Evolutionary conservation across 495 filamentous ascomycete species (phyloP).

Genomic region (Beverwykella pulmonaria): DNA sequence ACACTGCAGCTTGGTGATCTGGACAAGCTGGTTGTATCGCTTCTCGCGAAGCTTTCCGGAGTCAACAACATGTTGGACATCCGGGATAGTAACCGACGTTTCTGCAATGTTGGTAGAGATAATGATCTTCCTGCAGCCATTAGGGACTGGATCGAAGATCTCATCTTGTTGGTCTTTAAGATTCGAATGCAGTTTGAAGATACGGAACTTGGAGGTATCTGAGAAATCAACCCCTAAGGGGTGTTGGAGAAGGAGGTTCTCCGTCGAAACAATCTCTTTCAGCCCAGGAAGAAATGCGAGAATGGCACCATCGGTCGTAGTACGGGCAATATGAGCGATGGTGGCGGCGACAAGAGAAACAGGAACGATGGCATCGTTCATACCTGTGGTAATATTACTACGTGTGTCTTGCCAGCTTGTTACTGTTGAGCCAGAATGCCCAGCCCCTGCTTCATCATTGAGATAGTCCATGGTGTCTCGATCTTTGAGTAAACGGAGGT

Average conservation of each 20-base stretch:
- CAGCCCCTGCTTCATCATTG: not conserved
- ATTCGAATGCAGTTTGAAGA: slow-evolving; percentile 58
- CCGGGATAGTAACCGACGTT: slow-evolving; percentile 63
- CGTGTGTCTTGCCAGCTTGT: not conserved
- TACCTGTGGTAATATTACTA: slow-evolving; percentile 25
- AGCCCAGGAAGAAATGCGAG: slow-evolving; percentile 63
- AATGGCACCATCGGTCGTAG: slow-evolving; percentile 56
- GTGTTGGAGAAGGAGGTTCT: slow-evolving; percentile 40
- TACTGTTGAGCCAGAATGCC: not conserved
- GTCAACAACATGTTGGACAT: slow-evolving; percentile 62
- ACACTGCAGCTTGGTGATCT: slow-evolving; percentile 52
- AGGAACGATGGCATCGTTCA: slow-evolving; percentile 49
- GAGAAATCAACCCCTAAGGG: slow-evolving; percentile 52
- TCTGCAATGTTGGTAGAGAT: slow-evolving; percentile 65
- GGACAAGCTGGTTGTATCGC: slow-evolving; percentile 52
- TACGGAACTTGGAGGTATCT: slow-evolving; percentile 49
- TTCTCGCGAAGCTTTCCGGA: slow-evolving; percentile 58
- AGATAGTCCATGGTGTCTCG: not conserved
- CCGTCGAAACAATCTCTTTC: slow-evolving; percentile 52
- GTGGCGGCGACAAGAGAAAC: slow-evolving; percentile 52
- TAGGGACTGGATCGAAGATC: slow-evolving; percentile 51
- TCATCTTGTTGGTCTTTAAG: slow-evolving; percentile 53
- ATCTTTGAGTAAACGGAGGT: not conserved
- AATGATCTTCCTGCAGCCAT: slow-evolving; percentile 59
- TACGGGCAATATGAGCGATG: slow-evolving; percentile 55